phyloP scores from a whole-genome alignment of 2,329 filamentous ascomycete genomes.

The Calonectria henricotiae region DNA sequence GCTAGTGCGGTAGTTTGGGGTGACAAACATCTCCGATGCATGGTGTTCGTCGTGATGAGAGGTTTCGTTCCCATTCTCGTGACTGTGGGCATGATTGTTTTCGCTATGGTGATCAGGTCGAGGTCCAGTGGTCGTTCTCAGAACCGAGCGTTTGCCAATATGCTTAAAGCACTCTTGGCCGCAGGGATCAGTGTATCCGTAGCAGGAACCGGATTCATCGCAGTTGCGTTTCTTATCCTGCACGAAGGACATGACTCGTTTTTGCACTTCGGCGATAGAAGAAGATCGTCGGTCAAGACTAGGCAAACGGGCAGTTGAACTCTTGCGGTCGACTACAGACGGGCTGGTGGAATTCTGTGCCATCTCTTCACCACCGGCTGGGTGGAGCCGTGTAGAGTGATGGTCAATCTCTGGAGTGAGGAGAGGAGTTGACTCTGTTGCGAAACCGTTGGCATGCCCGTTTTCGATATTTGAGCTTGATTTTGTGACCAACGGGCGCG shows the following conservation, averaged over 20 bases:
- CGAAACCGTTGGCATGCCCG: slow-evolving; percentile 45
- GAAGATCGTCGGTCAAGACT: slow-evolving; percentile 67
- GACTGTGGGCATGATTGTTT: slow-evolving; percentile 44
- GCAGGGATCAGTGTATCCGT: slow-evolving; percentile 77
- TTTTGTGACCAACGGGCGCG: slow-evolving; percentile 43
- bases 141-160: slow-evolving; percentile 60
- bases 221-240: slow-evolving; percentile 77
- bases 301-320: slow-evolving; percentile 51
- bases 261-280: slow-evolving; percentile 71
- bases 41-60: slow-evolving; percentile 38
- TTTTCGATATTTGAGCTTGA: slow-evolving; percentile 43
- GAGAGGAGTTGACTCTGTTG: slow-evolving; percentile 68
- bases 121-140: slow-evolving; percentile 63
- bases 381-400: slow-evolving; percentile 52
- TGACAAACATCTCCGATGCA: slow-evolving; percentile 51
- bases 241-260: slow-evolving; percentile 76
- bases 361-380: slow-evolving; percentile 51
- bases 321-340: slow-evolving; percentile 45
- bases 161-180: slow-evolving; percentile 79
- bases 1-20: slow-evolving; percentile 58
- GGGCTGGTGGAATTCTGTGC: slow-evolving; percentile 50
- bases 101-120: slow-evolving; percentile 49
- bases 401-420: slow-evolving; percentile 56
- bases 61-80: slow-evolving; percentile 39
- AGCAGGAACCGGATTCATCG: slow-evolving; percentile 74